These are phyloP conservation scores for Rhipidocladum racemiflorum DNA, from an alignment of 176 grass and related monocot species.

Conservation along the genomic window DNA sequence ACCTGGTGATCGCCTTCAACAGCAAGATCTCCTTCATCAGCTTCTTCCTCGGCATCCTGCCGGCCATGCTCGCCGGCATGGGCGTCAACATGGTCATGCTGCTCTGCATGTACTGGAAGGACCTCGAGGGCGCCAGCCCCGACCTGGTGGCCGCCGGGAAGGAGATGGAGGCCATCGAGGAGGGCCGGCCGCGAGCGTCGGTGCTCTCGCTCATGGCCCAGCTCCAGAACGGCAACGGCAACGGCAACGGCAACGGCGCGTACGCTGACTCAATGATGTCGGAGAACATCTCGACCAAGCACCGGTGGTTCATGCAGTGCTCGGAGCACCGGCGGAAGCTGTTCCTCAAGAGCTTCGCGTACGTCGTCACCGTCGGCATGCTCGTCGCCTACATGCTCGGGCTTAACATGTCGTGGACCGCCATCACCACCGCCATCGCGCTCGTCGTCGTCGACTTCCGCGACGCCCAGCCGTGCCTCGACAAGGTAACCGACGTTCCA, in stretches of 20 bases:
- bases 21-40: constrained; percentile 68
- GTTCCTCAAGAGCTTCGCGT: constrained; percentile 74
- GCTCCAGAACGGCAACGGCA: neutral
- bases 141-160: constrained; percentile 20
- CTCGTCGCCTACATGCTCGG: constrained; percentile 75
- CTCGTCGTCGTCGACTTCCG: constrained; percentile 90
- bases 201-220: constrained; percentile 38
- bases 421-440: constrained; percentile 82
- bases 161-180: constrained; percentile 42
- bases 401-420: constrained; percentile 96
- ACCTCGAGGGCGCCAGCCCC: constrained; percentile 37
- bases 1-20: constrained; percentile 87
- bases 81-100: constrained; percentile 64
- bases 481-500: constrained; percentile 45
- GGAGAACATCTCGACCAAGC: constrained; percentile 52
- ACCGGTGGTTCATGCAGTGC: constrained; percentile 54
- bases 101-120: constrained; percentile 74
- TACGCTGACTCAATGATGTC: constrained; percentile 35
- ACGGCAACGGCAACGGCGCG: neutral
- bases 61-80: constrained; percentile 81
- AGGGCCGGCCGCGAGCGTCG: constrained; percentile 48
- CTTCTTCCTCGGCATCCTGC: constrained; percentile 67
- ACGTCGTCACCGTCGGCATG: constrained; percentile 76
- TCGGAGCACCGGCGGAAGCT: constrained; percentile 51
- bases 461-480: constrained; percentile 71